Evolutionary conservation across 106 monocot species (phyloP), one percentile per base, ranked within the genome.

Genomic region (Amphibolis antarctica): DNA sequence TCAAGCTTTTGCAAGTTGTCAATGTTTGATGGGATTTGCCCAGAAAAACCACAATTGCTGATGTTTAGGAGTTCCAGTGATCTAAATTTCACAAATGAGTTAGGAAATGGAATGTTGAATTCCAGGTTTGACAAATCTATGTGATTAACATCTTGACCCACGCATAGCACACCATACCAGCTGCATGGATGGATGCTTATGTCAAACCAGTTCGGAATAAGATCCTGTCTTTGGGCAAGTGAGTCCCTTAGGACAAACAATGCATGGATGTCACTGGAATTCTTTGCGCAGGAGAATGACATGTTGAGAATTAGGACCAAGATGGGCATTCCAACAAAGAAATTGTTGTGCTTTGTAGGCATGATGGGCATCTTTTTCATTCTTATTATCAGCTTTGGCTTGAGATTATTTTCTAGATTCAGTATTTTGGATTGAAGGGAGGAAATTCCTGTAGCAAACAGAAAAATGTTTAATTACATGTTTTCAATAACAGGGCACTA

Each of bases 141-240:
- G 55, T 62, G 59, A 27, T 75, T 23, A 46, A 94, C 86, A 42
- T 59, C 51, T 12, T 14, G 18, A 48, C 42, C 69, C 20, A 24
- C 12, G 57, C 94, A 94, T 51, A 56, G 66, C 28, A 94, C 75
- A 50, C 89, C 94, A 46, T 78, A 72, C 94, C 94, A 94, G 60
- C 79, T 69, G 76, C 94, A 94, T 14, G 89, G 94, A 31, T 68
- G 60, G 9, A 55, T 79, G 60, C 72, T 68, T 17, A 63, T 7
- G 69, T 84, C 56, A 44, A 86, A 94, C 94, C 94, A 94, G 71
- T 71, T 74, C 28, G 79, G 80, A 49, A 89, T 69, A 42, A 70
- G 66, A 21, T 74, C 45, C 59, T 24, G 80, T 53, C 61, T 65
- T 48, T 55, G 60, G 12, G 65, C 20, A 49, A 94, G 52, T 48